Evolutionary conservation across 2,329 filamentous ascomycete genomes (phyloP).

Genomic region (Botrytis sinoallii): DNA sequence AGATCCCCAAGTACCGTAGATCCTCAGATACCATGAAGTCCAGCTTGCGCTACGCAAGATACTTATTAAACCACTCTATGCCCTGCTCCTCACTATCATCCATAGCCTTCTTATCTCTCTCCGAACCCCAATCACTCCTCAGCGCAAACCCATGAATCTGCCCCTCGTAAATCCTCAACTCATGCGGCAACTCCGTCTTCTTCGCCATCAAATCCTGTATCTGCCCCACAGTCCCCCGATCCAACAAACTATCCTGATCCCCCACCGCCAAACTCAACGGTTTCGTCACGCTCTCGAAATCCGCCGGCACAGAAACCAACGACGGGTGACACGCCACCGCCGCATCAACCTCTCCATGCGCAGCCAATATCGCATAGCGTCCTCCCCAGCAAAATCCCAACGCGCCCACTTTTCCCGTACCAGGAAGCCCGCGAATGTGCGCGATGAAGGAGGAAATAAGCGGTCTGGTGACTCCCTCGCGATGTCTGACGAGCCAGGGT

Average conservation of each 20-base stretch:
- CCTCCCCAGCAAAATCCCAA: slow-evolving; percentile 65
- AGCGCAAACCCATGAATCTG: slow-evolving; percentile 44
- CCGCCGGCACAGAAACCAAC: slow-evolving; percentile 43
- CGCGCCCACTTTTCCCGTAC: slow-evolving; percentile 46
- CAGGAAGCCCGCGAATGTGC: slow-evolving; percentile 36
- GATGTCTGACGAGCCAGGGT: slow-evolving; percentile 41
- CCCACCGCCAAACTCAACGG: slow-evolving; percentile 49
- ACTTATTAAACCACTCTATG: slow-evolving; percentile 38
- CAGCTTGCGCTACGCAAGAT: not conserved
- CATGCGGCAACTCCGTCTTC: slow-evolving; percentile 33
- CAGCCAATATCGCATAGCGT: slow-evolving; percentile 49
- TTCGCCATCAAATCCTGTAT: slow-evolving; percentile 35
- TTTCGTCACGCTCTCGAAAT: slow-evolving; percentile 44
- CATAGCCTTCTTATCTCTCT: slow-evolving; percentile 35
- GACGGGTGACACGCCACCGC: slow-evolving; percentile 49
- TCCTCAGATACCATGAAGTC: not conserved
- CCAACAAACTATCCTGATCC: slow-evolving; percentile 45
- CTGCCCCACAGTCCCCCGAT: slow-evolving; percentile 28
- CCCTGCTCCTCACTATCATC: slow-evolving; percentile 40
- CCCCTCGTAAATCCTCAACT: slow-evolving; percentile 39
- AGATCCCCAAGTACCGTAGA: too few relatives aligned
- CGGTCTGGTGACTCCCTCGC: slow-evolving; percentile 35
- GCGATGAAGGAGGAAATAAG: slow-evolving; percentile 41
- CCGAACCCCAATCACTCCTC: slow-evolving; percentile 37
- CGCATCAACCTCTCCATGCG: slow-evolving; percentile 42